A percentile compares a stretch with the other conserved stretches of the same genome.
Evolutionary conservation across 352 stramenopile species (phyloP).

Genomic region (Pythium folliculosum): DNA sequence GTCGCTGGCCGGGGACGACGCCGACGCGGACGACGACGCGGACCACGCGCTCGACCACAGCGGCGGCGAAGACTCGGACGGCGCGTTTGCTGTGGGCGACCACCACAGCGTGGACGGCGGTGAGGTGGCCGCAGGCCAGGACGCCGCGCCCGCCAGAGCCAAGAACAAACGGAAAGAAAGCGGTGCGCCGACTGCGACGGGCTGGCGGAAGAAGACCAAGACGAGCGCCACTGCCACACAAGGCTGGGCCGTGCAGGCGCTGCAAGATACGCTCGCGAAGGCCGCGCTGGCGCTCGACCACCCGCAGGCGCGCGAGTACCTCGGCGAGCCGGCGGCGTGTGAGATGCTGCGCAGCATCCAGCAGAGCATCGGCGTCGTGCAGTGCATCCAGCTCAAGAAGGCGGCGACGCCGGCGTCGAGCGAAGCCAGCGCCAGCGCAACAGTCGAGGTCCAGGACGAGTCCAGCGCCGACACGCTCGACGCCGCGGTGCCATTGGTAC

Average conservation of each 20-base stretch:
- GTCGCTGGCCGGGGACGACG: conserved; percentile 27
- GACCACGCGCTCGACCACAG: conserved; percentile 5
- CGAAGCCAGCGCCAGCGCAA: not conserved
- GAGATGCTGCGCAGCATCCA: conserved; percentile 36
- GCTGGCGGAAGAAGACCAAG: conserved; percentile 18
- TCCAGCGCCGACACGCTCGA: not conserved
- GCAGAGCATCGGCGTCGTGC: conserved; percentile 35
- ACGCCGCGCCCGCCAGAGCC: not conserved
- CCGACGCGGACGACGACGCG: conserved; percentile 1
- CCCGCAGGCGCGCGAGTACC: conserved; percentile 25
- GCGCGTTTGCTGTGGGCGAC: not conserved
- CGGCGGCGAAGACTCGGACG: conserved; percentile 19
- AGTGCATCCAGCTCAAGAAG: conserved; percentile 34
- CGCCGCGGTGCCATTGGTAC: not conserved
- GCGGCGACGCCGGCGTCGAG: not conserved
- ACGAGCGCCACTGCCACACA: not conserved
- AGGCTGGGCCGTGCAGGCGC: conserved; percentile 27
- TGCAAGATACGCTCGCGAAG: conserved; percentile 27
- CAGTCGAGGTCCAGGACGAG: not conserved
- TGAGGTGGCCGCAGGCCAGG: not conserved
- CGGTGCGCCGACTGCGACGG: not conserved
- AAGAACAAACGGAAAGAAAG: conserved; percentile 21
- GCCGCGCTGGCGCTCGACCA: conserved; percentile 26
- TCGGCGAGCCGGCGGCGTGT: conserved; percentile 25
- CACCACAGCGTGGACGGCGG: conserved; percentile 8